phyloP scores from a whole-genome alignment of 2,329 filamentous ascomycete genomes.

The Sphaerulina vaccinii region DNA sequence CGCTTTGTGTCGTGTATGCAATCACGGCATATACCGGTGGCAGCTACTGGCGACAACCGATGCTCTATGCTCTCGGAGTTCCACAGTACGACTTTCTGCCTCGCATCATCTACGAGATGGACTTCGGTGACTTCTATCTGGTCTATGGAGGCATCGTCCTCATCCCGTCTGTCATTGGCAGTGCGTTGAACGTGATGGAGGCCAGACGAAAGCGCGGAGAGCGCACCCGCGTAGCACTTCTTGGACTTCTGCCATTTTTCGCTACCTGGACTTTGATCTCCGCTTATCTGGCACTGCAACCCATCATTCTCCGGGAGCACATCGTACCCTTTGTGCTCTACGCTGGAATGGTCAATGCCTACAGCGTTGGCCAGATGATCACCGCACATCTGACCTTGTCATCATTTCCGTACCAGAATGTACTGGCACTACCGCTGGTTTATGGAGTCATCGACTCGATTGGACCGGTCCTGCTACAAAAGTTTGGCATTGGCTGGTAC shows the following conservation, averaged over 20 bases:
- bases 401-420: slow-evolving; percentile 86
- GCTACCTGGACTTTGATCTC: slow-evolving; percentile 73
- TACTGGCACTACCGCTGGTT: slow-evolving; percentile 74
- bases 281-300: slow-evolving; percentile 80
- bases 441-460: slow-evolving; percentile 78
- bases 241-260: slow-evolving; percentile 81
- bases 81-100: slow-evolving; percentile 65
- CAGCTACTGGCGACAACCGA: slow-evolving; percentile 87
- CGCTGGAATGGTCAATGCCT: slow-evolving; percentile 86
- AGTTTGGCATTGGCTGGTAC: slow-evolving; percentile 64
- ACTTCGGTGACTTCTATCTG: slow-evolving; percentile 92
- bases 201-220: slow-evolving; percentile 74
- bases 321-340: slow-evolving; percentile 88
- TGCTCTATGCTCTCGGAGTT: slow-evolving; percentile 71
- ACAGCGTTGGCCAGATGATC: slow-evolving; percentile 88
- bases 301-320: slow-evolving; percentile 75
- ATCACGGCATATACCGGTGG: slow-evolving; percentile 82
- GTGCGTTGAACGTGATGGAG: slow-evolving; percentile 77
- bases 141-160: slow-evolving; percentile 79
- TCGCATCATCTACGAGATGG: slow-evolving; percentile 68
- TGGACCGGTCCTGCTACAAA: slow-evolving; percentile 63
- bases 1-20: slow-evolving; percentile 76
- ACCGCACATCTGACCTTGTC: slow-evolving; percentile 87
- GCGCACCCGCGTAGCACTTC: slow-evolving; percentile 68
- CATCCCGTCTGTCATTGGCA: slow-evolving; percentile 78